Percentiles rank a stretch among this genome's conserved stretches.
phyloP scores from a whole-genome alignment of 495 filamentous ascomycete genomes.

The Pyrenula massariospora region DNA sequence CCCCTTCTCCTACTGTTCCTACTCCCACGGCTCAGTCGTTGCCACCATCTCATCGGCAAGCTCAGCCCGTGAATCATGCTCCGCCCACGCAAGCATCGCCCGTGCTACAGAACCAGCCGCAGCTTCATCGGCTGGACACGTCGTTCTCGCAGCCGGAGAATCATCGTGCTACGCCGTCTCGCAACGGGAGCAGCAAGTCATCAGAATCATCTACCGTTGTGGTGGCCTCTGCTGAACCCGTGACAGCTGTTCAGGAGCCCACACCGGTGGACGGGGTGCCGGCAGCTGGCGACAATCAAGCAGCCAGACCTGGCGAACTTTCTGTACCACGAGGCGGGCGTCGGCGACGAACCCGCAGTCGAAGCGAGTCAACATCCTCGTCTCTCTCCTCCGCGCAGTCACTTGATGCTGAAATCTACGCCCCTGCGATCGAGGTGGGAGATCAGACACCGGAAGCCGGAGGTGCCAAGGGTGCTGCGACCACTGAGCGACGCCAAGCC shows the following conservation, averaged over 20 bases:
- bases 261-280: not conserved
- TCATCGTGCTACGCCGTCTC: not conserved
- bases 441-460: not conserved
- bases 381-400: slow-evolving; percentile 31
- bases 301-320: slow-evolving; percentile 5
- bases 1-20: not conserved
- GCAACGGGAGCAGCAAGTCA: not conserved
- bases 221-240: not conserved
- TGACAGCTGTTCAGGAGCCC: not conserved
- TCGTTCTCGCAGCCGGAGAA: not conserved
- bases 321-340: slow-evolving; percentile 4
- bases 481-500: not conserved
- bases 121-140: not conserved
- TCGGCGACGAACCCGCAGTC: slow-evolving; percentile 6
- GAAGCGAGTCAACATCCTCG: slow-evolving; percentile 23
- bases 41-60: not conserved
- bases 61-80: not conserved
- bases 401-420: slow-evolving; percentile 17
- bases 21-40: not conserved
- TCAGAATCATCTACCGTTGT: not conserved
- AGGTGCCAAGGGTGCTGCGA: not conserved
- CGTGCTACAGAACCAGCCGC: not conserved
- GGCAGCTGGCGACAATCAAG: not conserved
- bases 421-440: slow-evolving; percentile 5
- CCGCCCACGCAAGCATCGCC: not conserved